These are phyloP conservation scores for Bacidia gigantensis DNA, from an alignment of 495 filamentous ascomycete genomes.

Conservation along the genomic window DNA sequence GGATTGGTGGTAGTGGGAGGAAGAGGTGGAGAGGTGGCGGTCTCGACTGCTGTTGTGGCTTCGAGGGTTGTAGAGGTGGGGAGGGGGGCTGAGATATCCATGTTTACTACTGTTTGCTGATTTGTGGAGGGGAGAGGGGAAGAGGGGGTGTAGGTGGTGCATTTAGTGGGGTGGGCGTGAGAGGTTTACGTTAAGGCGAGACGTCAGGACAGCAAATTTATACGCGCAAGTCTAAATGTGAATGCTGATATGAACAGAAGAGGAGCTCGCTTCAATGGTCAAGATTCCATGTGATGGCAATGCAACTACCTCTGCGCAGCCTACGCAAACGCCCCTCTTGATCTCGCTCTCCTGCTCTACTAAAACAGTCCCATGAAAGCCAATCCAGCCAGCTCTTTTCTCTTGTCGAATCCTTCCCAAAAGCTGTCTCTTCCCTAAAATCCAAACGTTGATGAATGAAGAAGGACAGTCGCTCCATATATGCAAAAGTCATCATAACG, in stretches of 20 bases:
- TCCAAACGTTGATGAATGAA: neutral
- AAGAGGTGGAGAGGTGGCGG: constrained; percentile 22
- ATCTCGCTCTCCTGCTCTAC: no score
- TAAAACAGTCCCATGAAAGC: neutral
- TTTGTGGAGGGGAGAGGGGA: neutral
- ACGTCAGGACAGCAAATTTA: neutral
- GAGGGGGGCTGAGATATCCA: constrained; percentile 3
- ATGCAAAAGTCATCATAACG: neutral
- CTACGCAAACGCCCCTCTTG: neutral
- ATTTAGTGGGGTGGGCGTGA: neutral
- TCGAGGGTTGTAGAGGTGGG: neutral
- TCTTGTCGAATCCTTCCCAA: neutral
- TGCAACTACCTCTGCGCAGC: neutral
- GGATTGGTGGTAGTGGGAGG: constrained; percentile 30
- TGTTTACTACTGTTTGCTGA: neutral
- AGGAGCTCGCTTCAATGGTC: neutral
- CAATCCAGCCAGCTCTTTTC: neutral
- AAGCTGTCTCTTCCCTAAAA: neutral
- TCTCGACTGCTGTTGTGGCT: neutral
- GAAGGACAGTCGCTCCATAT: neutral
- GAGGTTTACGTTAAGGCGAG: neutral
- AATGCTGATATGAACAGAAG: no score
- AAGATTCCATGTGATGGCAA: neutral
- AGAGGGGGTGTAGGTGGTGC: neutral
- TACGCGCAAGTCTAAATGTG: no score